phyloP scores from a whole-genome alignment of 202 grass and related monocot species.

The Carex sylvatica region DNA sequence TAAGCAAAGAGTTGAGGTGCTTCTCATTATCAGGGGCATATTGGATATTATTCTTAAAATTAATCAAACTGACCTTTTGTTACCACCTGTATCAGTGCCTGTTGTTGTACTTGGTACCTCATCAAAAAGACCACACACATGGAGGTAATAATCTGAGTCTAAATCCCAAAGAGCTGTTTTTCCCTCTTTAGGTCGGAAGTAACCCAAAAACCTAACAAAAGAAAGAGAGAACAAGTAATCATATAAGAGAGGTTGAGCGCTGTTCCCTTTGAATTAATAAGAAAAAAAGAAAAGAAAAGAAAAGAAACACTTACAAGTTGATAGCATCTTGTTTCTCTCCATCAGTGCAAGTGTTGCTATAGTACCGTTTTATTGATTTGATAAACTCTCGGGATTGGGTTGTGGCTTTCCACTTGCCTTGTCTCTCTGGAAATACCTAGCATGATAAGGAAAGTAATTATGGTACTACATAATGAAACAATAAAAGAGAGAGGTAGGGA shows the following conservation, averaged over 20 bases:
- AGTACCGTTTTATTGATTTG: conserved; percentile 93
- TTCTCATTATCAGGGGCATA: neutral
- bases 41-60: neutral
- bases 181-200: conserved; percentile 92
- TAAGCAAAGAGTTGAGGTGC: neutral
- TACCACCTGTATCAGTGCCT: conserved; percentile 40
- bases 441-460: conserved; percentile 15
- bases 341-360: conserved; percentile 95
- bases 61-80: conserved; percentile 41
- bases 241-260: conserved; percentile 22
- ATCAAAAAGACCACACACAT: conserved; percentile 70
- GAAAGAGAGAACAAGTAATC: conserved; percentile 21
- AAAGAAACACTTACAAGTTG: conserved; percentile 69
- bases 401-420: conserved; percentile 98
- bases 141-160: conserved; percentile 98
- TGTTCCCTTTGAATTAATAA: neutral
- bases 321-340: conserved; percentile 99
- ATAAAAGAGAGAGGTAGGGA: neutral
- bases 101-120: conserved; percentile 24
- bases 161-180: conserved; percentile 97
- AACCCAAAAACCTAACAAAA: conserved; percentile 87
- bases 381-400: conserved; percentile 93
- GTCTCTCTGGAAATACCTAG: conserved; percentile 93
- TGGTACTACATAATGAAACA: conserved; percentile 17
- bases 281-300: conserved; percentile 1